Conservation (phyloP, 2,329 filamentous ascomycete species). For the Byssochlamys sp. region DNA sequence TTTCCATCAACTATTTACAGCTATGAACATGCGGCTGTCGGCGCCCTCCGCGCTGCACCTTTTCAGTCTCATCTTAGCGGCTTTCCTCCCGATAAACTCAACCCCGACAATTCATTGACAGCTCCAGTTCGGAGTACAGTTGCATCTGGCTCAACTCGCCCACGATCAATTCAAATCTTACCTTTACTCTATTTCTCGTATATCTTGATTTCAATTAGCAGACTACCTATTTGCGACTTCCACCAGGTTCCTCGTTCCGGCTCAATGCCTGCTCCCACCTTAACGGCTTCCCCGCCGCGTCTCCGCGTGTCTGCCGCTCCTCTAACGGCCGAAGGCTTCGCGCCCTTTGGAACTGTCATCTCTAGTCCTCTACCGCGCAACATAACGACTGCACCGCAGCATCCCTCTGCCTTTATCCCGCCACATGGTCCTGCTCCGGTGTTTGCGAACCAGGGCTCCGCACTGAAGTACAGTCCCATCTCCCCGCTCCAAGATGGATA, state of each 20-base stretch:
- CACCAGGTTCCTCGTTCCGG: background rate
- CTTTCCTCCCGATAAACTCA: background rate
- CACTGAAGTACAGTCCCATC: slow-evolving; percentile 75
- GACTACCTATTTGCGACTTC: background rate
- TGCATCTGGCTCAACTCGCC: background rate
- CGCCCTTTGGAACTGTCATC: slow-evolving; percentile 73
- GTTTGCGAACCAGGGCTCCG: slow-evolving; percentile 74
- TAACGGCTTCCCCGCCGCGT: slow-evolving; percentile 26
- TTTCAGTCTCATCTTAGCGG: background rate
- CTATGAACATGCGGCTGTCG: background rate
- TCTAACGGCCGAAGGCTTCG: slow-evolving; percentile 61
- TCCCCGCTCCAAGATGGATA: slow-evolving; percentile 67
- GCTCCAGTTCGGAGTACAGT: background rate
- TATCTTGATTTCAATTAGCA: background rate
- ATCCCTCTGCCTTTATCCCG: slow-evolving; percentile 36
- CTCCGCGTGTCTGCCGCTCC: slow-evolving; percentile 49
- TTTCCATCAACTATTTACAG: background rate
- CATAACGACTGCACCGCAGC: slow-evolving; percentile 33
- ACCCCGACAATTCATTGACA: background rate
- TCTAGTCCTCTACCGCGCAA: slow-evolving; percentile 56
- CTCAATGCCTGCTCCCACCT: slow-evolving; percentile 24
- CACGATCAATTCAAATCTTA: background rate
- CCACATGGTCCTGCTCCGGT: slow-evolving; percentile 42
- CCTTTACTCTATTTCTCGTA: background rate
- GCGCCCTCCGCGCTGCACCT: background rate